Conservation (phyloP, 495 filamentous ascomycete species). For the Penicillium soppii region DNA sequence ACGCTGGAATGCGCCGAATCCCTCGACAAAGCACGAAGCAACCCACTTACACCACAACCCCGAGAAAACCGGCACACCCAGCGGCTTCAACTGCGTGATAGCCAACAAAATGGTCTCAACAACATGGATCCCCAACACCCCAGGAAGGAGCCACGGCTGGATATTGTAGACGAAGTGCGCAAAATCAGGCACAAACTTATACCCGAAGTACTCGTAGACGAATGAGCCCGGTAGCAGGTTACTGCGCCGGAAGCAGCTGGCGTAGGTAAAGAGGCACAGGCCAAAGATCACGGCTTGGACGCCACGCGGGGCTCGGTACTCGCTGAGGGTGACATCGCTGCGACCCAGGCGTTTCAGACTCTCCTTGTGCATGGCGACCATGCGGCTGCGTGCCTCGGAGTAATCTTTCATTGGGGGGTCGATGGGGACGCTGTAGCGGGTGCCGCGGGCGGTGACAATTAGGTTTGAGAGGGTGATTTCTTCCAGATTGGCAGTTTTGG, state of each 20-base stretch:
- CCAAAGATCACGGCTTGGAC: conserved; percentile 41
- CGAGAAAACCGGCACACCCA: conserved; percentile 53
- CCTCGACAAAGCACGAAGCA: conserved; percentile 57
- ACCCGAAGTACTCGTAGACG: conserved; percentile 48
- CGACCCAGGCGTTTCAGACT: conserved; percentile 52
- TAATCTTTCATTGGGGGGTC: conserved; percentile 60
- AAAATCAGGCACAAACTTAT: conserved; percentile 46
- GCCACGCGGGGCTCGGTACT: conserved; percentile 50
- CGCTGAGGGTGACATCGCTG: conserved; percentile 54
- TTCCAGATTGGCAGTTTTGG: conserved; percentile 53
- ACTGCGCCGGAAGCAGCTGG: conserved; percentile 42
- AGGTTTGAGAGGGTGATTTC: conserved; percentile 61
- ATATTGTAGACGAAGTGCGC: conserved; percentile 49
- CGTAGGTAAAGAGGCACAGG: conserved; percentile 42
- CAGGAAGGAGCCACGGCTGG: conserved; percentile 44
- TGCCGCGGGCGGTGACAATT: conserved; percentile 47
- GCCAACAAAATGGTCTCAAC: conserved; percentile 53
- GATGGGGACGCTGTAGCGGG: conserved; percentile 56
- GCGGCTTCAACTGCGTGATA: conserved; percentile 48
- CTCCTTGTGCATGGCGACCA: conserved; percentile 68
- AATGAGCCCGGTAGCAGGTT: conserved; percentile 58
- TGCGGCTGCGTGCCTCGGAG: conserved; percentile 59
- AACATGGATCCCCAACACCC: conserved; percentile 53
- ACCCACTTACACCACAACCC: conserved; percentile 64
- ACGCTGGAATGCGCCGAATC: conserved; percentile 50